Percentiles rank a stretch among this genome's conserved stretches.
Evolutionary conservation across 345 rosid genomes (phyloP).

Genomic region (Bruguiera parviflora): DNA sequence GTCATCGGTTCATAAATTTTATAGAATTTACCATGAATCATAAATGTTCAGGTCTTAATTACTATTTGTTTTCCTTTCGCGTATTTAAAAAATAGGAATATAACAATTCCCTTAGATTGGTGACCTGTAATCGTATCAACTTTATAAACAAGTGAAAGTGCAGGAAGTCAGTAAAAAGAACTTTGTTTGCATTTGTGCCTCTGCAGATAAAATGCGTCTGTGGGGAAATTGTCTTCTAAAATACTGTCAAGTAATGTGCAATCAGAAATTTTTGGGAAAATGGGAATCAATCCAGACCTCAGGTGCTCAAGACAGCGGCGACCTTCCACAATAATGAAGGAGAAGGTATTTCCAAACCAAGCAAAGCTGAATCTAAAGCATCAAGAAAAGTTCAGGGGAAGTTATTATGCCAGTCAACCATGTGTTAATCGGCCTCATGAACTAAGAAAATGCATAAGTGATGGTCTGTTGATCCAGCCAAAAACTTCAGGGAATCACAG

Average conservation of each 20-base stretch:
- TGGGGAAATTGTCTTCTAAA: slow-evolving; percentile 25
- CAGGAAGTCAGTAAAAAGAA: no score
- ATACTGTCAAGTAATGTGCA: slow-evolving; percentile 18
- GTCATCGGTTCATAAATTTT: background rate
- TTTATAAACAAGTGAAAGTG: background rate
- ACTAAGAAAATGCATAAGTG: slow-evolving; percentile 18
- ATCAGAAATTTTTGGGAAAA: slow-evolving; percentile 17
- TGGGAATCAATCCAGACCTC: slow-evolving; percentile 34
- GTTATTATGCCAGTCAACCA: slow-evolving; percentile 11
- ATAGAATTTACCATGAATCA: background rate
- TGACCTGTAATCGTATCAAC: background rate
- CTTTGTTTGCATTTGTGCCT: background rate
- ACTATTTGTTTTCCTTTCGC: background rate
- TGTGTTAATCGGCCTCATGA: slow-evolving; percentile 19
- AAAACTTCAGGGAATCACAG: slow-evolving; percentile 30
- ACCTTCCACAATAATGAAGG: slow-evolving; percentile 36
- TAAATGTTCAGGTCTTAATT: background rate
- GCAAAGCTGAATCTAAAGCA: slow-evolving; percentile 28
- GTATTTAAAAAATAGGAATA: background rate
- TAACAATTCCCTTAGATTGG: background rate
- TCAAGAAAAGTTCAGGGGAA: slow-evolving; percentile 35
- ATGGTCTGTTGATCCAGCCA: slow-evolving; percentile 23
- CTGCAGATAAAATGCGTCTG: slow-evolving; percentile 14
- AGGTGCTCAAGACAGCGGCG: slow-evolving; percentile 33
- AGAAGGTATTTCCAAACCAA: slow-evolving; percentile 23